Base-by-base conservation (phyloP, 176 grass and related monocot species). In the Bolboschoenus planiculmis region DNA sequence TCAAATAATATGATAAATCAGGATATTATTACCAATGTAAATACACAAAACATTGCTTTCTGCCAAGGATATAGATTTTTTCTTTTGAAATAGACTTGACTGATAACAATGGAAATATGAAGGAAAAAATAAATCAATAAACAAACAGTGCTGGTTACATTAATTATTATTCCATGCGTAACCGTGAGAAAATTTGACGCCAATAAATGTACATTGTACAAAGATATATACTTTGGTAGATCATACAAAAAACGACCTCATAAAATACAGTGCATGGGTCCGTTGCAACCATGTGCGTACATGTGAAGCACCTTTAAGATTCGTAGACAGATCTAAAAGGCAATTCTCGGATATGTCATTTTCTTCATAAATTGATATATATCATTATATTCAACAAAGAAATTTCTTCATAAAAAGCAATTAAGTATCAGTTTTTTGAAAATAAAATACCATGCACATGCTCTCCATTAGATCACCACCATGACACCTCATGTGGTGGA, bases 301-400 rank as follows among this genome's bases (percentile, higher is more conserved):
- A 73, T 73, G 68, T 73, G 68, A 73, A 39, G 39, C 21, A 73
- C 40, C 68, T 73, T 73, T 46, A 26, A 24, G n/a, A 27, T 73
- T 73, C 68, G 21, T 73, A 73, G 68, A 23, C 68, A 46, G 39
- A 73, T 46, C 40, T 73, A 73, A 73, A 63, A 24, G 67, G 5
- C 37, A 73, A 26, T 46, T 13, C 7, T 73, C 21, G 0, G 3
- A 27, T n/a, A n/a, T 46, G 39, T 73, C 68, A 14, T 43, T 73
- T 73, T 73, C 68, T 73, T 73, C 68, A 46, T 44, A 46, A 73
- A 26, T 46, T 73, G 39, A 26, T 44, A 46, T 73, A 26, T 46
- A 24, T 44, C 21, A 14, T 73, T 46, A 46, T 46, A 73, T 26
- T 44, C 10, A 43, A 26, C 13, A 2, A 10, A 73, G 68, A 46